A percentile compares a stretch with the other conserved stretches of the same genome.
These are phyloP conservation scores for Paulownia fortunei DNA, from an alignment of 257 asterid genomes.

Conservation along the genomic window DNA sequence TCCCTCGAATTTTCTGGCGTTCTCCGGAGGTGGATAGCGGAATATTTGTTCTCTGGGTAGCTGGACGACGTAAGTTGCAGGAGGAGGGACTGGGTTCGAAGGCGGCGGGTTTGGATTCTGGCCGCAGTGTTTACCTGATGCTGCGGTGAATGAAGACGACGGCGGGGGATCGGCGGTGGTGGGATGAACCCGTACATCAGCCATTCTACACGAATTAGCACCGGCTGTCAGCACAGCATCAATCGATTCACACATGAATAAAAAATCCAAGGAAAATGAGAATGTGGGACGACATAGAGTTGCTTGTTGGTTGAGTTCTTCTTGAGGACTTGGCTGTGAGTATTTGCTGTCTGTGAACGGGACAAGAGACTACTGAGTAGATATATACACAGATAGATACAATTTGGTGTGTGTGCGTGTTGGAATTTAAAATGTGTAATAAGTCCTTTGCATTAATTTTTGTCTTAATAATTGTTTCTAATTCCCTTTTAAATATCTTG, in stretches of 20 bases:
- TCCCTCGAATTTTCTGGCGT: conserved; percentile 32
- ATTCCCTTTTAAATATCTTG: too few relatives aligned
- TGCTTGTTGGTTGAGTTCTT: neutral
- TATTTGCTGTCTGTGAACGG: neutral
- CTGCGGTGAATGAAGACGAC: conserved; percentile 15
- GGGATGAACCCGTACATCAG: conserved; percentile 40
- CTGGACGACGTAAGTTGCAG: conserved; percentile 39
- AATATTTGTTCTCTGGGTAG: conserved; percentile 46
- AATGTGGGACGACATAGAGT: neutral
- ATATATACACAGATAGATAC: neutral
- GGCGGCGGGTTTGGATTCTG: conserved; percentile 19
- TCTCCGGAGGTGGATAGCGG: conserved; percentile 44
- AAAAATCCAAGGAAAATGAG: neutral
- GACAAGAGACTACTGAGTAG: neutral
- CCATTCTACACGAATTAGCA: neutral
- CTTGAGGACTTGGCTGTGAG: neutral
- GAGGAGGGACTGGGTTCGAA: conserved; percentile 32
- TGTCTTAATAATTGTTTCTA: too few relatives aligned
- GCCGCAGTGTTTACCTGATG: conserved; percentile 21
- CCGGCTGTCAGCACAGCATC: neutral
- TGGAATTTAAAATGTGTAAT: too few relatives aligned
- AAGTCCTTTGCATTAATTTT: too few relatives aligned
- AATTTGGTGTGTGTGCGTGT: neutral
- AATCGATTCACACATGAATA: neutral
- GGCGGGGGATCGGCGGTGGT: conserved; percentile 17